Evolutionary conservation across 2,329 filamentous ascomycete species (phyloP).

Genomic region (Alternaria rosae): DNA sequence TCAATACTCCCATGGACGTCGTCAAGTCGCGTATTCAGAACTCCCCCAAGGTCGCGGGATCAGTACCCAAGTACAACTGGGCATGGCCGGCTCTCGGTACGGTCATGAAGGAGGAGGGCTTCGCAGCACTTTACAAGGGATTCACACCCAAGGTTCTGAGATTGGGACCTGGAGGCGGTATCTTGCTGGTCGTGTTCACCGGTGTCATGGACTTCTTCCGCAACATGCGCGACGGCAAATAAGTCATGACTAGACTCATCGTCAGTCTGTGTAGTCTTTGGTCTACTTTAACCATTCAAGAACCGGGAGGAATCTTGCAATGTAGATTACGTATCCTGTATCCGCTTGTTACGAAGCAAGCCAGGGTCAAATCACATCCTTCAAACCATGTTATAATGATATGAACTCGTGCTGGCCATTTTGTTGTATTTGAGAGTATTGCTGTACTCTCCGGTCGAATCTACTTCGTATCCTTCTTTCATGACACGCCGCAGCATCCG

Average conservation of each 20-base stretch:
- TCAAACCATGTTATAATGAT: not conserved
- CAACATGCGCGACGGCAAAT: conserved; percentile 61
- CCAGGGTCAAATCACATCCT: not conserved
- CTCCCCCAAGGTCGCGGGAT: conserved; percentile 80
- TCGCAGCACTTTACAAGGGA: conserved; percentile 92
- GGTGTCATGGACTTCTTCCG: conserved; percentile 93
- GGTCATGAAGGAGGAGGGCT: conserved; percentile 92
- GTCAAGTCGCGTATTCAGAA: conserved; percentile 99
- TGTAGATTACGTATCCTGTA: not conserved
- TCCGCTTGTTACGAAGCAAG: not conserved
- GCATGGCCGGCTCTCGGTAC: conserved; percentile 86
- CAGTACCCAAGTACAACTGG: conserved; percentile 97
- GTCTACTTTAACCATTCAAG: not conserved
- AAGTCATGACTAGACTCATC: not conserved
- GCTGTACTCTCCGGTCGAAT: not conserved
- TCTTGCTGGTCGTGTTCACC: conserved; percentile 86
- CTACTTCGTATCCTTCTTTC: no score
- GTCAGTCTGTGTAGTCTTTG: not conserved
- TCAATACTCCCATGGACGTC: conserved; percentile 97
- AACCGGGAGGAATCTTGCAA: not conserved
- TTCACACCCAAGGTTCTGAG: conserved; percentile 94
- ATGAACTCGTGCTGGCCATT: not conserved
- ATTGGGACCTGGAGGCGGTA: conserved; percentile 73
- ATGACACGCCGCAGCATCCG: not conserved
- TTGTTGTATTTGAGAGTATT: not conserved